Conservation (phyloP, 2,329 filamentous ascomycete species). For the Knufia petricola region DNA sequence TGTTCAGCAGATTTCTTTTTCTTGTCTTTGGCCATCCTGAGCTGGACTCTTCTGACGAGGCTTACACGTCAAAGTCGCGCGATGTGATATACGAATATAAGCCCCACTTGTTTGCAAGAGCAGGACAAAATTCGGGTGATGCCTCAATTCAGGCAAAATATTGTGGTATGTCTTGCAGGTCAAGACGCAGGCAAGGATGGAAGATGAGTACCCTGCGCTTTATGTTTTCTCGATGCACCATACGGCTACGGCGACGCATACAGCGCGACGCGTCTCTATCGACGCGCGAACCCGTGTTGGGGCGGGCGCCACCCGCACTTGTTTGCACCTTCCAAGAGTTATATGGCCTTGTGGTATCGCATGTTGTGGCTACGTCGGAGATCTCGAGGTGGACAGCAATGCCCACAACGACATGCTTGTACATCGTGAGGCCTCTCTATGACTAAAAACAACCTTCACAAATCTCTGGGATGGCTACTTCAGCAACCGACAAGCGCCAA, state of each 20-base stretch:
- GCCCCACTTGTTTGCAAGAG: too few relatives aligned
- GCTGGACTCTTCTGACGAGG: background rate
- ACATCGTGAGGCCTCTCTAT: slow-evolving; percentile 23
- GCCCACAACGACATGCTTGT: background rate
- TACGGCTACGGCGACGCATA: too few relatives aligned
- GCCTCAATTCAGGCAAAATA: too few relatives aligned
- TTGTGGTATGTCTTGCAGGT: too few relatives aligned
- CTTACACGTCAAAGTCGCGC: too few relatives aligned
- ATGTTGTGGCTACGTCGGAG: background rate
- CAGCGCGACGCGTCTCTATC: background rate
- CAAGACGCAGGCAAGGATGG: too few relatives aligned
- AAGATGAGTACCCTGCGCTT: background rate
- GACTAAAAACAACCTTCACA: slow-evolving; percentile 39
- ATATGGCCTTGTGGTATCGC: too few relatives aligned
- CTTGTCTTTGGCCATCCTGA: slow-evolving; percentile 45
- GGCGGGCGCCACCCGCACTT: background rate
- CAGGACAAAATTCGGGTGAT: too few relatives aligned
- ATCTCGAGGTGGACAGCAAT: background rate
- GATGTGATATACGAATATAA: too few relatives aligned
- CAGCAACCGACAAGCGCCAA: slow-evolving; percentile 27
- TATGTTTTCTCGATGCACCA: background rate
- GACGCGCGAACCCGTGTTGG: background rate
- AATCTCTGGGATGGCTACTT: slow-evolving; percentile 40
- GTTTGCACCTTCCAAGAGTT: too few relatives aligned
- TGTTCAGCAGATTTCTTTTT: slow-evolving; percentile 49